Evolutionary conservation across 805 yeast species (phyloP).

Genomic region (Komagataella kurtzmanii): DNA sequence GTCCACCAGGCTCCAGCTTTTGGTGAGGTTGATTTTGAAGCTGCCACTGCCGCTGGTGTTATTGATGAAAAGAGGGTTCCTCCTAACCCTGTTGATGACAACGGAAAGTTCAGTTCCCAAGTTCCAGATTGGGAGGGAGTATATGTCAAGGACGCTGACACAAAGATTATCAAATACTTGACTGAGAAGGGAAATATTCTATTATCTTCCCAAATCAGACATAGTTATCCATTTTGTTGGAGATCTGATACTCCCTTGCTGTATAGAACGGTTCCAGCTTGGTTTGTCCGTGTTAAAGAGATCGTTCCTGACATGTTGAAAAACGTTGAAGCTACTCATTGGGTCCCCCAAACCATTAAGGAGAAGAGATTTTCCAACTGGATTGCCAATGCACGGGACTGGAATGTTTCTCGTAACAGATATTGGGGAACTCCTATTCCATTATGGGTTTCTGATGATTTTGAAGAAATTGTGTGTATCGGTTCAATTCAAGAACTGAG

Average conservation of each 20-base stretch:
- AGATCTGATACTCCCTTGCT: conserved; percentile 97
- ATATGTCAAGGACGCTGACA: conserved; percentile 94
- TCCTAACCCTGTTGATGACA: conserved; percentile 93
- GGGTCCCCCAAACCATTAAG: conserved; percentile 89
- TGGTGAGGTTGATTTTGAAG: conserved; percentile 96
- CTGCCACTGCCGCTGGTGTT: conserved; percentile 64
- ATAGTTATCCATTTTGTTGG: conserved; percentile 99
- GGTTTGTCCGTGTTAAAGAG: conserved; percentile 90
- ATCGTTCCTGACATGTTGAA: conserved; percentile 81
- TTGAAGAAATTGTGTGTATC: conserved; percentile 82
- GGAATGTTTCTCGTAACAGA: conserved; percentile 97
- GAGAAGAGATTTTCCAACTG: conserved; percentile 95
- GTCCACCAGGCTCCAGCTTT: conserved; percentile 98
- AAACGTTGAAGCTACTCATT: conserved; percentile 73
- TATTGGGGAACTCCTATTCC: conserved; percentile 99
- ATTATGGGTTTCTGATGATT: conserved; percentile 92
- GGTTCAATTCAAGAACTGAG: conserved; percentile 84
- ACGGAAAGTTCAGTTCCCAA: conserved; percentile 68
- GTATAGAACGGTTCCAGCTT: conserved; percentile 94
- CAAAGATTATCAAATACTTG: conserved; percentile 72
- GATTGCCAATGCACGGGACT: conserved; percentile 98
- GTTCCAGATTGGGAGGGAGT: conserved; percentile 68
- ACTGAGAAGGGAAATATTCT: conserved; percentile 68
- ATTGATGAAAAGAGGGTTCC: conserved; percentile 56
- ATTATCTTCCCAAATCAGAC: conserved; percentile 73